Evolutionary conservation across 208 protist genomes (phyloP).

Genomic region (Trypanosoma boissoni): DNA sequence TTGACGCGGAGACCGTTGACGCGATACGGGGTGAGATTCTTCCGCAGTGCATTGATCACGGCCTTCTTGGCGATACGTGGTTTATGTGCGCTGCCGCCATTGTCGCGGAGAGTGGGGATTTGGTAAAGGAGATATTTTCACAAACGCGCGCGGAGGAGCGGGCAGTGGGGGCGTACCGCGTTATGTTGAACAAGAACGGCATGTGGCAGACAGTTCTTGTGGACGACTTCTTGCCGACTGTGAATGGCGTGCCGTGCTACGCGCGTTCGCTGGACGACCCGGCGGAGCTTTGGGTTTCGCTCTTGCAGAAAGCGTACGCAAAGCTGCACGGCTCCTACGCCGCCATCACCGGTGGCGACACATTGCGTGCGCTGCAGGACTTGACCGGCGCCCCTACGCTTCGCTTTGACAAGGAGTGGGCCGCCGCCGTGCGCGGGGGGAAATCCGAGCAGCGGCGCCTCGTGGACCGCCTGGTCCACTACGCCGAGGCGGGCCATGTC

Average conservation of each 20-base stretch:
- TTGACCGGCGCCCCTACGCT: conserved; percentile 27
- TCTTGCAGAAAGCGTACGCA: conserved; percentile 50
- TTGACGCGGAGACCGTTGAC: neutral
- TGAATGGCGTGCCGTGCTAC: conserved; percentile 11
- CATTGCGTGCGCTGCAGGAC: conserved; percentile 27
- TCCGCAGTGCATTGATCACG: conserved; percentile 33
- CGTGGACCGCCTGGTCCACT: conserved; percentile 28
- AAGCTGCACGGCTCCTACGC: conserved; percentile 38
- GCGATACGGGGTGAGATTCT: conserved; percentile 12
- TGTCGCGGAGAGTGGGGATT: conserved; percentile 36
- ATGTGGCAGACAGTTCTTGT: conserved; percentile 27
- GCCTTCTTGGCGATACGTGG: conserved; percentile 53
- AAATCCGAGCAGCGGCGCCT: conserved; percentile 4
- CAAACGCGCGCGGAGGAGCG: neutral
- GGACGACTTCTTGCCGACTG: conserved; percentile 25
- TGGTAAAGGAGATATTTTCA: conserved; percentile 38
- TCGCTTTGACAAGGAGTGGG: conserved; percentile 23
- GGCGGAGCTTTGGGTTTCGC: conserved; percentile 34
- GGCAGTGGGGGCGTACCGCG: conserved; percentile 18
- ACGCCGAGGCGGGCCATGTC: conserved; percentile 10
- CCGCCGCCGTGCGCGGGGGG: conserved; percentile 22
- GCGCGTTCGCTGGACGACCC: conserved; percentile 13
- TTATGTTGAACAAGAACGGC: conserved; percentile 25
- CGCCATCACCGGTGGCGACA: conserved; percentile 23
- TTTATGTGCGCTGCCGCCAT: conserved; percentile 51